Evolutionary conservation across 2,329 filamentous ascomycete genomes (phyloP).

Genomic region (Arthrobotrys entomopaga): DNA sequence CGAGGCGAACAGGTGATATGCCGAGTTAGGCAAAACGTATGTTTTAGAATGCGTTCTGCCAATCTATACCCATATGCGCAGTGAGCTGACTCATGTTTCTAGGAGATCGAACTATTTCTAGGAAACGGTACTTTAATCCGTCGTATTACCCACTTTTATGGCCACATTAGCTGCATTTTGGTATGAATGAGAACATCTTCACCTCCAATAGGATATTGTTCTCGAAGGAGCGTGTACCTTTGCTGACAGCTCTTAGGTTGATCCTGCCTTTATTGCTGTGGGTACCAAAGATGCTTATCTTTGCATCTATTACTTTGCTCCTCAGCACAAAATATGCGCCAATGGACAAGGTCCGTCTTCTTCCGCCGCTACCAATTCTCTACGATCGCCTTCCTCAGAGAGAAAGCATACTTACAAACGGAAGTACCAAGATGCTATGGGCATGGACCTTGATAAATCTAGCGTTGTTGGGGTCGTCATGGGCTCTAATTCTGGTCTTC

Average conservation of each 20-base stretch:
- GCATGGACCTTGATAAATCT: slow-evolving; percentile 45
- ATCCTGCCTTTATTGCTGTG: slow-evolving; percentile 49
- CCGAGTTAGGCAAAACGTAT: slow-evolving; percentile 32
- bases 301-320: slow-evolving; percentile 53
- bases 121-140: slow-evolving; percentile 23
- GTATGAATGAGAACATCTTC: slow-evolving; percentile 20
- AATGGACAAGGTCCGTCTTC: slow-evolving; percentile 55
- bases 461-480: slow-evolving; percentile 9
- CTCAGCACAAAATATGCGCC: slow-evolving; percentile 22
- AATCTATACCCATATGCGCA: background rate
- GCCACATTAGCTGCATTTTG: slow-evolving; percentile 40
- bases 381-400: slow-evolving; percentile 41
- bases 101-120: slow-evolving; percentile 45
- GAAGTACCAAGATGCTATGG: slow-evolving; percentile 53
- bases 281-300: slow-evolving; percentile 35
- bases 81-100: background rate
- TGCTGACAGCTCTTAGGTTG: slow-evolving; percentile 20
- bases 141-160: slow-evolving; percentile 18
- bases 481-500: slow-evolving; percentile 12
- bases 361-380: slow-evolving; percentile 37
- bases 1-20: slow-evolving; percentile 43
- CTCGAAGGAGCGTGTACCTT: background rate
- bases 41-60: background rate
- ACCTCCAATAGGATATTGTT: background rate
- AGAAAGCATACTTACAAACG: slow-evolving; percentile 55